Evolutionary conservation across 1,284 basidiomycete genomes (phyloP), one percentile per base, ranked within the genome.

Genomic region (Peniophora sp.): DNA sequence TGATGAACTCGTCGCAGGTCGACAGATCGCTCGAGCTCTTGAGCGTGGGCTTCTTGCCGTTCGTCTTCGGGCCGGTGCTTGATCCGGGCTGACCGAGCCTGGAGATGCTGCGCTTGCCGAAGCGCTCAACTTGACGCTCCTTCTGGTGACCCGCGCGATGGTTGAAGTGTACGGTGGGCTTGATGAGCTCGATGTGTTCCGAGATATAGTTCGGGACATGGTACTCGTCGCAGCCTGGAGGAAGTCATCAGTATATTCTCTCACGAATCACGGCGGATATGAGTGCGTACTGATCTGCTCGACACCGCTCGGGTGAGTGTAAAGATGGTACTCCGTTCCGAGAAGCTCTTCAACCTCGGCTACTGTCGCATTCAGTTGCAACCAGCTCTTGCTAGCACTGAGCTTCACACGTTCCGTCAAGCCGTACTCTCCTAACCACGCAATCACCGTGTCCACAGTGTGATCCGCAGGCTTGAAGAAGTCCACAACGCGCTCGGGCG

Each of bases 91-190:
- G 52, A 5, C 72, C 69, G 11, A 71, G 52, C 24, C 56, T 57
- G 9, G 60, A 47, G 3, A 51, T 48, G 1, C 52, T 37, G 20
- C 58, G 56, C 51, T 63, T 61, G 49, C 46, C 9, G 27, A 18
- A 52, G 46, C 54, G 45, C 2, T 49, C 39, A 12, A 47, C 51
- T 32, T 32, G 27, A 32, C 27, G 27, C 37, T n/a, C 37, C 15
- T 41, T 20, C n/a, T n/a, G 37, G n/a, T 20, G n/a, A n/a, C 37
- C n/a, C 3, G 57, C 24, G 24, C 58, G 61, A 24, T 62, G 60
- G 42, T 63, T 60, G 57, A 73, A 71, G 55, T 74, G 68, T 1
- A 74, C 64, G 1, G 73, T 74, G 3, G 74, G 74, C 49, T 68
- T 68, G 52, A 76, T 65, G 42, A 75, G 58, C 51, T 76, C 74